Evolutionary conservation across 306 rosid genomes (phyloP).

Genomic region (Amphicarpaea edgeworthii): DNA sequence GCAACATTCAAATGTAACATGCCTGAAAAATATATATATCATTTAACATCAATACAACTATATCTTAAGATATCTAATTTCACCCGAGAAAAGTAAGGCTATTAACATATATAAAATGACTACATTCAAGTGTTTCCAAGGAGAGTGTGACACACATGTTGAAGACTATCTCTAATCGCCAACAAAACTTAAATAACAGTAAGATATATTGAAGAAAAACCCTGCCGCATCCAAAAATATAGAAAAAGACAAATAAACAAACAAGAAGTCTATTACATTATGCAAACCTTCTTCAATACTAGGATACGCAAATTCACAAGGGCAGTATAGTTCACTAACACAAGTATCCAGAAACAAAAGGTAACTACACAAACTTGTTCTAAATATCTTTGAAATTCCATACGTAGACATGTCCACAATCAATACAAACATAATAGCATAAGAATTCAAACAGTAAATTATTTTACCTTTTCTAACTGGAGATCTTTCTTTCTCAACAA

Average conservation of each 20-base stretch:
- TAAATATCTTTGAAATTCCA: conserved; percentile 5
- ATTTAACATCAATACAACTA: neutral
- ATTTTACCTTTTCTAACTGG: conserved; percentile 86
- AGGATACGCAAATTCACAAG: conserved; percentile 30
- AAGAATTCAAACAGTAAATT: conserved; percentile 36
- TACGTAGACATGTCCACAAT: conserved; percentile 10
- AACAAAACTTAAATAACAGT: conserved; percentile 11
- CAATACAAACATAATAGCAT: conserved; percentile 35
- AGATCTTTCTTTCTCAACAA: conserved; percentile 93
- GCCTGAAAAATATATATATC: too few relatives aligned
- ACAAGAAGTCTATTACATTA: neutral
- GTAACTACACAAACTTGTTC: conserved; percentile 17
- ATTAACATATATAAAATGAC: conserved; percentile 30
- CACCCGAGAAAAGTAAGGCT: neutral
- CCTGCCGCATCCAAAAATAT: neutral
- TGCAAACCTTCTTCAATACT: conserved; percentile 5
- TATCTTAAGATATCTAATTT: neutral
- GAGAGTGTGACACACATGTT: conserved; percentile 32
- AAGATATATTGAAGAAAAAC: neutral
- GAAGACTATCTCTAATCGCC: conserved; percentile 12
- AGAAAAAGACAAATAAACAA: neutral
- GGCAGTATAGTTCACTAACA: neutral
- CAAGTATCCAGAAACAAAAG: neutral
- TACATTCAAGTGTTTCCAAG: conserved; percentile 3
- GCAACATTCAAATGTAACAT: too few relatives aligned